Percentiles rank a stretch among this genome's conserved stretches.
phyloP scores from a whole-genome alignment of 495 filamentous ascomycete genomes.

The Talaromyces stipitatus region DNA sequence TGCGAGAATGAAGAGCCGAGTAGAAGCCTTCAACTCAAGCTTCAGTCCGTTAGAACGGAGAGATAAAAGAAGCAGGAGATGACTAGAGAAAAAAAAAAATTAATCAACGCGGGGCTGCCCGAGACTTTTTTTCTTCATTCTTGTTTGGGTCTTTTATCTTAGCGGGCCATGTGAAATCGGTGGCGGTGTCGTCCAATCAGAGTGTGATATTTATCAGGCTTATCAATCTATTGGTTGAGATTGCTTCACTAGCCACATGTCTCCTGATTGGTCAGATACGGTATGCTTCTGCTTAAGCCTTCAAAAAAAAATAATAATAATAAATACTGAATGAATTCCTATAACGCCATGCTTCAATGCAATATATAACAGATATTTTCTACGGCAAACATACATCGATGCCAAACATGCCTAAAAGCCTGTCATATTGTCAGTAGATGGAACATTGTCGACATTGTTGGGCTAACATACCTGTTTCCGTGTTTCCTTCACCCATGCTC shows the following conservation, averaged over 20 bases:
- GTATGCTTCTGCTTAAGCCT: too few relatives aligned
- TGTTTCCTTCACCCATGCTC: constrained; percentile 81
- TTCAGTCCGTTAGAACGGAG: not conserved
- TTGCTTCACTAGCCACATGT: not conserved
- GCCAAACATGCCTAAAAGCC: not conserved
- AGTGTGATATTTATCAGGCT: not conserved
- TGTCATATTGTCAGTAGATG: not conserved
- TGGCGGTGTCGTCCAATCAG: constrained; percentile 1
- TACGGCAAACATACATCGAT: not conserved
- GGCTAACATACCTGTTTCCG: constrained; percentile 46
- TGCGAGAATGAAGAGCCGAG: not conserved
- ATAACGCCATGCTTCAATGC: not conserved
- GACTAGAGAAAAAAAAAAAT: constrained; percentile 15
- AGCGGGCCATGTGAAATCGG: not conserved
- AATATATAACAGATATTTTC: not conserved
- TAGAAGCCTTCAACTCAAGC: not conserved
- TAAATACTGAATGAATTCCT: not conserved
- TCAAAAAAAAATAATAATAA: too few relatives aligned
- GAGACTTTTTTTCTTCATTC: not conserved
- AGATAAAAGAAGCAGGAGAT: not conserved
- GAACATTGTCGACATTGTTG: not conserved
- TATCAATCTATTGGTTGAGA: not conserved
- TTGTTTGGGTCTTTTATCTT: constrained; percentile 3
- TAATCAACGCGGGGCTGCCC: constrained; percentile 10
- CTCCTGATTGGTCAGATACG: not conserved